A percentile compares a stretch with the other conserved stretches of the same genome.
Conservation (phyloP, 495 filamentous ascomycete species). For the Penicillium psychrofluorescens region DNA sequence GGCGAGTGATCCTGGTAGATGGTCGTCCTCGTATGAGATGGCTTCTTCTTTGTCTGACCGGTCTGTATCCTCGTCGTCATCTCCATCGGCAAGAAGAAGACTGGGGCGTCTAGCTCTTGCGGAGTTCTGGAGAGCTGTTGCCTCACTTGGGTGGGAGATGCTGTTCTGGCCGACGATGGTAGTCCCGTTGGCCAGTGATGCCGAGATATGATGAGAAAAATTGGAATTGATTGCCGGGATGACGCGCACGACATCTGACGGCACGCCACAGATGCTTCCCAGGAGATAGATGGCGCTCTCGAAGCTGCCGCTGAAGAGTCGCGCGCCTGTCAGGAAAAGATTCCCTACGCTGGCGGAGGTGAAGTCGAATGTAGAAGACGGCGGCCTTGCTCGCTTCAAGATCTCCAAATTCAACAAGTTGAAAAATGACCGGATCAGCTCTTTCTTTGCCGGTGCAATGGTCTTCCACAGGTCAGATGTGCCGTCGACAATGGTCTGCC, state of each 20-base stretch:
- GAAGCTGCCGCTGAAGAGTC: conserved; percentile 74
- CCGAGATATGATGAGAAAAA: conserved; percentile 88
- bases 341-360: conserved; percentile 86
- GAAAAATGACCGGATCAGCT: conserved; percentile 86
- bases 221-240: conserved; percentile 90
- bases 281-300: conserved; percentile 78
- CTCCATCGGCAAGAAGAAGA: conserved; percentile 36
- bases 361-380: conserved; percentile 78
- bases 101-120: conserved; percentile 27
- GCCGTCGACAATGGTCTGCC: conserved; percentile 84
- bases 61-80: conserved; percentile 58
- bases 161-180: conserved; percentile 87
- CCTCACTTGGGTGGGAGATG: conserved; percentile 74
- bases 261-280: conserved; percentile 72
- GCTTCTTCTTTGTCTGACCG: conserved; percentile 47
- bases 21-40: conserved; percentile 63
- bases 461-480: conserved; percentile 64
- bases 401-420: conserved; percentile 86
- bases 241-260: conserved; percentile 59
- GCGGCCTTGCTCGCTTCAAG: conserved; percentile 71
- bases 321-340: conserved; percentile 79
- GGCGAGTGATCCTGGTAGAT: conserved; percentile 77
- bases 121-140: conserved; percentile 39
- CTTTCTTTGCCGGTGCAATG: conserved; percentile 77
- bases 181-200: conserved; percentile 66